Evolutionary conservation across 208 protist species (phyloP), one percentile per base, ranked within the genome.

Genomic region (Chromosphaera perkinsii): DNA sequence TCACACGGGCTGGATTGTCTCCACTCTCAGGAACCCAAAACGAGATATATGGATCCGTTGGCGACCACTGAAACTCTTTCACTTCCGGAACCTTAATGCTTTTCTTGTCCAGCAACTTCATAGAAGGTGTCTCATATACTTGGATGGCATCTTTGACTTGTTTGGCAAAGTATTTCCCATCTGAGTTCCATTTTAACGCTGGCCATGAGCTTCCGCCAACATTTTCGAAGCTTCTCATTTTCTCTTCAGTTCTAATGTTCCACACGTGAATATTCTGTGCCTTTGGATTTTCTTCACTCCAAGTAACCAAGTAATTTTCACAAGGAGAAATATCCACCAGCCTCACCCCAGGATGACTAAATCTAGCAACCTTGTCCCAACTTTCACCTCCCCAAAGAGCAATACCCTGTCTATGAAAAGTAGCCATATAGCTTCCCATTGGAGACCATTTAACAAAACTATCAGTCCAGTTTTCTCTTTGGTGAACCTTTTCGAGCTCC

Each of bases 111-210:
- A 77, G 35, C n/a, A 89, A 59, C 27, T 81, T 75, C 76, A 88
- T 84, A 2, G 75, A 66, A 27, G 66, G 35, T 2, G 69, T 33
- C 24, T 84, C 77, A 70, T 87, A 90, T 31, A 91, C 70, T 12
- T 58, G 32, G 40, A 90, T 76, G 51, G 37, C 60, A 32, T 87
- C 73, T 10, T 86, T 51, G 22, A 51, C 31, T 0, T 84, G 43
- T 24, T 78, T 51, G 1, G 87, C 81, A 61, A 90, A 66, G 63
- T 69, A 87, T n/a, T 51, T 56, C 55, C 85, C 87, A 64, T 91
- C 85, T 52, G 82, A 68, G 33, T 27, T 71, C 84, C 82, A 89
- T 29, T 80, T 67, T 72, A 88, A 86, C 5, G 56, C 54, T 31
- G 82, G 84, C 83, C 82, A 85, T 14, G 20, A 51, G 17, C 49